Base-by-base conservation (phyloP, 129 eudicot genomes). In the Glebionis coronaria region DNA sequence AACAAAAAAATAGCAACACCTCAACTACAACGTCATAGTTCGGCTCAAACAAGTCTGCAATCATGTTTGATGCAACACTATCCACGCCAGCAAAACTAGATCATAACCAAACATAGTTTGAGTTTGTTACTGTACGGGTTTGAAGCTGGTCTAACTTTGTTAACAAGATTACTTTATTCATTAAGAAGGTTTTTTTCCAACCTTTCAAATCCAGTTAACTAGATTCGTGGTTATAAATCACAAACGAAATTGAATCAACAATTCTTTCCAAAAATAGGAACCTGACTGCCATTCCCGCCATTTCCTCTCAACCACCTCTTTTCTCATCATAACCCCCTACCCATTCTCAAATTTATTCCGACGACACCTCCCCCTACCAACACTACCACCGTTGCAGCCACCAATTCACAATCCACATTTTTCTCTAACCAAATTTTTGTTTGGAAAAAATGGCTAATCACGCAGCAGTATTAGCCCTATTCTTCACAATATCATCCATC, bases 251-350 rank as follows among this genome's bases (percentile, higher is more conserved):
- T 4, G 18, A 12, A 49, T 49, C 54, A 14, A 49, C 54, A 12
- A 54, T 35, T 60, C 23, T 53, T 75, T 68, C 80, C 20, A 76
- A 51, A 68, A 61, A 6, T 61, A 61, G 69, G 61, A 76, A 52
- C n/a, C 3, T 13, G 62, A 76, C 75, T n/a, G 1, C 1, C 20
- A 12, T 68, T 69, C 75, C 75, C 80, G 51, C 75, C 70, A 61
- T 50, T 76, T 76, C 44, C 50, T 76, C 80, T 56, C 80, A 44
- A 40, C 80, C 80, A 27, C 70, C 11, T 25, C 56, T 38, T 12
- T 44, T 52, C 75, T 45, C 20, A 40, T 69, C 44, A 68, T 42
- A 76, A 71, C 38, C 46, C 67, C 68, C 13, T 51, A 14, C 56
- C 21, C 74, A 44, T 57, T 15, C 8, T 49, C 63, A 23, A 35